Evolutionary conservation across 352 stramenopile genomes (phyloP), one percentile per base, ranked within the genome.

Genomic region (Blastocystis hominis): DNA sequence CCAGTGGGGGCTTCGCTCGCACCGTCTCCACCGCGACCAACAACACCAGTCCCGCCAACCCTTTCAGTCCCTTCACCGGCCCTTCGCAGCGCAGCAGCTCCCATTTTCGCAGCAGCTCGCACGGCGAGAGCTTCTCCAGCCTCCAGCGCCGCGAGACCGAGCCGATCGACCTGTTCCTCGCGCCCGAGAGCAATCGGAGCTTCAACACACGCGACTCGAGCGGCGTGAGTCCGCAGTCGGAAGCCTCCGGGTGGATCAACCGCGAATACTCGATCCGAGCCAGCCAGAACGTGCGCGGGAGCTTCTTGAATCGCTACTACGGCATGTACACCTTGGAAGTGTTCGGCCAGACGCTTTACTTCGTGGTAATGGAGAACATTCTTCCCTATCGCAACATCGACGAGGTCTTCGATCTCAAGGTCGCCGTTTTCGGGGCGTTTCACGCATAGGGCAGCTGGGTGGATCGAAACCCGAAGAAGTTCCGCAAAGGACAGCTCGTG

Each of bases 301-400:
- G 72, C 44, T 84, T 84, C 50, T 53, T 84, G 4, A 84, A 84
- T 30, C 53, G 34, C n/a, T 84, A 84, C 55, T 68, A 38, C 40
- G 72, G 72, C 17, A 66, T 84, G 47, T 84, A 84, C 20, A 53
- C 50, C 24, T 42, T 84, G 5, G 72, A 84, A 47, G 42, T 84
- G 24, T 84, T 84, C 44, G 72, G 72, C 1, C 47, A 64, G 47
- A 84, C 59, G 44, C 10, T 84, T 2, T 84, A 66, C 50, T 84
- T 84, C 44, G 72, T 84, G 15, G 72, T 84, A 24, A 84, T 84
- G 72, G 72, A 84, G n/a, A 84, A 84, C 17, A 44, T 84, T 17
- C 36, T 84, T 3, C 72, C 72, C 10, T 53, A 42, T 17, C n/a
- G 72, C 17, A 61, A 34, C 24, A 53, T 84, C 2, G 62, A 30